phyloP scores from a whole-genome alignment of 805 yeast genomes.

The Candida sphagnicola region DNA sequence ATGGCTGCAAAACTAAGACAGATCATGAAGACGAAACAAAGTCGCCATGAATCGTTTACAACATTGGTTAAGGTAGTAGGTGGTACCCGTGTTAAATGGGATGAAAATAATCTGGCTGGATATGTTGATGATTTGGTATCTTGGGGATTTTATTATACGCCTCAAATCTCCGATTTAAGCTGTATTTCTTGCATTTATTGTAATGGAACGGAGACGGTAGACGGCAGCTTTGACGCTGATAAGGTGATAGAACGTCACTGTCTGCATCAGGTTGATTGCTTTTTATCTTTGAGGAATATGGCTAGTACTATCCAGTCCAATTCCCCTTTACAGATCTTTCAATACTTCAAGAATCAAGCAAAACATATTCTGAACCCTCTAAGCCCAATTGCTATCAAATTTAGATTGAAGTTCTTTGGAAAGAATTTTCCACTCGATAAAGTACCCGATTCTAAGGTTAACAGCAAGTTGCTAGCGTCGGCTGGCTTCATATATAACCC shows the following conservation, averaged over 20 bases:
- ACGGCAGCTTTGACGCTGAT: background rate
- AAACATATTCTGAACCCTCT: conserved; percentile 18
- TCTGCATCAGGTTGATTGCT: background rate
- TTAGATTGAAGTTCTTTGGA: conserved; percentile 40
- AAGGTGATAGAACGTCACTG: background rate
- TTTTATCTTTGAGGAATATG: background rate
- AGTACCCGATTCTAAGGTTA: conserved; percentile 25
- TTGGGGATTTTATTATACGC: conserved; percentile 61
- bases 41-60: conserved; percentile 19
- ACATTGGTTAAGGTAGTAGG: conserved; percentile 14
- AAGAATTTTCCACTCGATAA: conserved; percentile 44
- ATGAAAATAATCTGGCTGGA: conserved; percentile 5
- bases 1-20: conserved; percentile 9
- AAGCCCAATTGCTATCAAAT: conserved; percentile 19
- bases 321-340: background rate
- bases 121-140: conserved; percentile 37
- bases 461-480: conserved; percentile 41
- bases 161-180: conserved; percentile 41
- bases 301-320: background rate
- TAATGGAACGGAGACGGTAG: conserved; percentile 21
- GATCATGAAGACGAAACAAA: conserved; percentile 17
- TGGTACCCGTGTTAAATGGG: conserved; percentile 7
- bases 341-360: background rate
- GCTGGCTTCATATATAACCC: conserved; percentile 43
- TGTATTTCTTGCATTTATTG: conserved; percentile 60